Base-by-base conservation (phyloP, 768 basidiomycete genomes). In the Auricularia sp. region DNA sequence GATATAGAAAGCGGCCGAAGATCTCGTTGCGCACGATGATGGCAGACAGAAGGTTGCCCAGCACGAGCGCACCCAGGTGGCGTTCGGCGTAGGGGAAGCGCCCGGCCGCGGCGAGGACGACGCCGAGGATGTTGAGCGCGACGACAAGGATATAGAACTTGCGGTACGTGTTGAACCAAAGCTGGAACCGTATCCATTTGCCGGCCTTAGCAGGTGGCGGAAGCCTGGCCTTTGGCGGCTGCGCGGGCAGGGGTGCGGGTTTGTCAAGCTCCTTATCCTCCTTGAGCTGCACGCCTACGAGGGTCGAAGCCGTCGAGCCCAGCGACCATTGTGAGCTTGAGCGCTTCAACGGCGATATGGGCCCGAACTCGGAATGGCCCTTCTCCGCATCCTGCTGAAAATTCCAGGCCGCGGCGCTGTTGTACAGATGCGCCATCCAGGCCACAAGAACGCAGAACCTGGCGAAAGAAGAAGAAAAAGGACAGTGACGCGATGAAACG, bases 111-210 rank as follows among this genome's bases (percentile, higher is more conserved):
- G 61, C 42, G 29, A 63, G 43, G 42, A 62, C 16, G 16, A 35
- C 42, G 36, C 21, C 16, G 33, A 53, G 43, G 18, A 63, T 11
- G 33, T 63, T 63, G 43, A 51, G 29, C 12, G 47, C 23, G 18
- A 63, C 11, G 14, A 53, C 47, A n/a, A 63, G 34, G 10, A 39
- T 51, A 18, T 16, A 77, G 68, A 78, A 73, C 67, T 75, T 77
- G 53, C 77, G 73, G 64, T 77, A 77, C 3, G 76, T 73, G 59
- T 75, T 78, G 66, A 72, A 77, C 77, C 76, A 78, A 34, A 78
- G 63, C 65, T 67, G 68, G 64, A 74, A 72, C n/a, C 69, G 69
- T 56, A 72, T 47, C 72, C 72, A 72, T 29, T 67, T 67, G 58
- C 72, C 72, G 33, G 70, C 65, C 53, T 63, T 68, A 53, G 68